Evolutionary conservation across 306 rosid genomes (phyloP), one percentile per base, ranked within the genome.

Genomic region (Castanea sativa): DNA sequence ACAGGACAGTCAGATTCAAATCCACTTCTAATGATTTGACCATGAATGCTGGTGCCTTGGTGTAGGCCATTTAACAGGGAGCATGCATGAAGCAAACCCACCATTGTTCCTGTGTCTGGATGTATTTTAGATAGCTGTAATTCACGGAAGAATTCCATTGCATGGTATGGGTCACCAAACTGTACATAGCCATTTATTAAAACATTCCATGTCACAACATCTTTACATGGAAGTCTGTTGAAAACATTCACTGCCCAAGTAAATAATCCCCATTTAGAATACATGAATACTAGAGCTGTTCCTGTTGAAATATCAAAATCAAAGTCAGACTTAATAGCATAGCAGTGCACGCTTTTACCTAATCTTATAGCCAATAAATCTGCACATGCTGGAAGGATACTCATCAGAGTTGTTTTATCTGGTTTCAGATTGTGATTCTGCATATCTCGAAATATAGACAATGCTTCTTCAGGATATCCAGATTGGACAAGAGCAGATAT

Each of bases 201-300:
- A 43, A 88, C 81, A 87, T 92, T 92, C 94, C 97, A 92, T 21
- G 90, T 86, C 74, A 90, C 88, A 73, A 86, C 69, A 80, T 92
- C 97, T 86, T 73, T 90, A 69, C 69, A 67, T 5, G 78, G 84
- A 83, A 89, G 71, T 83, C 83, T 81, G 55, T 85, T 57, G 87
- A 92, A 89, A 30, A 92, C 21, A 16, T 5, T 61, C 79, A 74
- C 51, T 18, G 94, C 91, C 59, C 73, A 60, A 30, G 73, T 64
- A 64, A 81, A 86, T 53, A 76, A 75, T 69, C 86, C 78, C 69
- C 84, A 87, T 83, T 72, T 89, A 59, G 81, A 81, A 83, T 92
- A 92, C 93, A 90, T 88, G 58, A 89, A 83, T 61, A 90, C 57
- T 63, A 92, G 81, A 59, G 92, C 78, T 69, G 92, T 90, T 60